phyloP scores from a whole-genome alignment of 495 filamentous ascomycete species.

The Aspergillus taichungensis region DNA sequence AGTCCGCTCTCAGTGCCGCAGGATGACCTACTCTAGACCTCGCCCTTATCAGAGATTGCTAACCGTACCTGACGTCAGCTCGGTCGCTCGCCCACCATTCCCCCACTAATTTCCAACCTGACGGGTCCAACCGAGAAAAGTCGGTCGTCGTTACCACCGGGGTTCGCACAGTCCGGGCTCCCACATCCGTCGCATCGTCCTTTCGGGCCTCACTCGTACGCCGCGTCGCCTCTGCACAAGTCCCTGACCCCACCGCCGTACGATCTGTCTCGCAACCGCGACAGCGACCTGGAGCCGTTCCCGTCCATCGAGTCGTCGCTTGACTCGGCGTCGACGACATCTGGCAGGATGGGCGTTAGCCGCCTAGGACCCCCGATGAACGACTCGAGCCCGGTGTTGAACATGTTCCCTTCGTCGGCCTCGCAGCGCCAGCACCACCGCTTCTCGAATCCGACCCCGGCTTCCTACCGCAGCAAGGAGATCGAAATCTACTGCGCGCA shows the following conservation, averaged over 20 bases:
- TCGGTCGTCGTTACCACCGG: slow-evolving; percentile 71
- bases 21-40: too few species aligned
- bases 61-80: slow-evolving; percentile 5
- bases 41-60: not conserved
- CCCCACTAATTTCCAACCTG: slow-evolving; percentile 33
- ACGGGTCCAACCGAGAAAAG: slow-evolving; percentile 39
- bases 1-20: too few species aligned
- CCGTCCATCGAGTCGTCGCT: slow-evolving; percentile 71
- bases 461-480: slow-evolving; percentile 37
- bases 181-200: slow-evolving; percentile 37
- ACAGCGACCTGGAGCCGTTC: slow-evolving; percentile 63
- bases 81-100: slow-evolving; percentile 60
- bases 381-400: slow-evolving; percentile 42
- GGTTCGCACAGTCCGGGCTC: slow-evolving; percentile 29
- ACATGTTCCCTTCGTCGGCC: slow-evolving; percentile 28
- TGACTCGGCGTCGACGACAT: slow-evolving; percentile 43
- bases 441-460: slow-evolving; percentile 40
- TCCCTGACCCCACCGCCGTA: slow-evolving; percentile 73
- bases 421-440: slow-evolving; percentile 37
- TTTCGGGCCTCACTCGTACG: slow-evolving; percentile 62
- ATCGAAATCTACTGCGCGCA: slow-evolving; percentile 85
- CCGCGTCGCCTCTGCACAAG: slow-evolving; percentile 79
- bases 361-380: slow-evolving; percentile 36
- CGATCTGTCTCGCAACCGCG: slow-evolving; percentile 44
- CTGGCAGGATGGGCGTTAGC: slow-evolving; percentile 57